These are phyloP conservation scores for Arxiozyma slooffiae DNA, from an alignment of 1,139 yeast genomes.

Conservation along the genomic window DNA sequence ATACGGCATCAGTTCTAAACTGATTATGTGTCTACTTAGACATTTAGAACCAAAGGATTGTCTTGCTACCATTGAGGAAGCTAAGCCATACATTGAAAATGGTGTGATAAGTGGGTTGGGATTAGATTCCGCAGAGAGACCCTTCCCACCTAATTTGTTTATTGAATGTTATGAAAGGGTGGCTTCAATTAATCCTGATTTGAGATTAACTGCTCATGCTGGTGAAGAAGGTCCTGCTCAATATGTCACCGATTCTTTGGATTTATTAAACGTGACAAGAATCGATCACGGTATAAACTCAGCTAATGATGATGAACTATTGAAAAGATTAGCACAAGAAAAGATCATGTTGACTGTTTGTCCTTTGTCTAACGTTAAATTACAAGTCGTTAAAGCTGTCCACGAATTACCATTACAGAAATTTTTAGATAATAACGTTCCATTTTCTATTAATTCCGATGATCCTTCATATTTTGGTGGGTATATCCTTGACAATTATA, in stretches of 20 bases:
- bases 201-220: slow-evolving; percentile 70
- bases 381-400: slow-evolving; percentile 62
- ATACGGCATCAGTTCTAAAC: slow-evolving; percentile 53
- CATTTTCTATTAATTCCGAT: slow-evolving; percentile 69
- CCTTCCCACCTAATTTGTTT: slow-evolving; percentile 63
- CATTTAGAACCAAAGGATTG: slow-evolving; percentile 57
- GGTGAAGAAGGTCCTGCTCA: slow-evolving; percentile 79
- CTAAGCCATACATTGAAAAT: slow-evolving; percentile 40
- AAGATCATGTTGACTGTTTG: slow-evolving; percentile 57
- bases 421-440: slow-evolving; percentile 53
- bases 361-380: slow-evolving; percentile 65
- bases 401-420: slow-evolving; percentile 52
- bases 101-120: slow-evolving; percentile 66
- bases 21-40: slow-evolving; percentile 72
- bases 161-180: slow-evolving; percentile 48
- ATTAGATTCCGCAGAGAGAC: slow-evolving; percentile 64
- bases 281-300: slow-evolving; percentile 75
- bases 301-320: slow-evolving; percentile 41
- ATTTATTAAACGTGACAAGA: slow-evolving; percentile 50
- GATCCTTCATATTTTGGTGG: slow-evolving; percentile 87
- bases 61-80: slow-evolving; percentile 43
- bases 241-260: slow-evolving; percentile 48
- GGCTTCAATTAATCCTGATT: slow-evolving; percentile 38
- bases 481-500: slow-evolving; percentile 64
- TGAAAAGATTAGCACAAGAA: slow-evolving; percentile 45